Base-by-base conservation (phyloP, 106 monocot species). In the Agapanthus africanus region DNA sequence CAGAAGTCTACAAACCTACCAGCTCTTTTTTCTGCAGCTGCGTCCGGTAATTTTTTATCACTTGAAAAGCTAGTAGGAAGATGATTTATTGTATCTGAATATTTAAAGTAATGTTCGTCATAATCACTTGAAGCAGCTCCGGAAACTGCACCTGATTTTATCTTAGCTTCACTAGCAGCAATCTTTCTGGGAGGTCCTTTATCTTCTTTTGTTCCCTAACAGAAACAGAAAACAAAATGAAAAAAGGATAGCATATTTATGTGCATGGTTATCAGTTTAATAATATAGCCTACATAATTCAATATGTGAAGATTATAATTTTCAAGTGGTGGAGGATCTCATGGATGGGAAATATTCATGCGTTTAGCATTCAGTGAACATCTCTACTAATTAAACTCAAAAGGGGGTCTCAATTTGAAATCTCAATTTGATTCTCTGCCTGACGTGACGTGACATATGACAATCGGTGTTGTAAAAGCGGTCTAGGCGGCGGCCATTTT, bases 11-110 rank as follows among this genome's bases (percentile, higher is more conserved):
- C 30, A 46, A 41, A 33, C 56, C 1, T 81, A 99, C 99, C 79
- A 90, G 77, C 6, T 99, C 93, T 61, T 90, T 99, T 99, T 67
- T 99, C 93, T 71, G 99, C 87, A 66, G 70, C 41, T 13, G 90
- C 93, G 74, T 84, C 85, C 46, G 90, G 93, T 63, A 81, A 11
- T 56, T 36, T 77, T 70, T 87, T 85, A 25, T 88, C 84, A 46
- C 67, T 40, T 10, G 74, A 68, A 16, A 76, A 72, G 33, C 63
- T 68, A 34, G 67, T 37, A 4, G 77, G 73, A 39, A 78, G 25
- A 34, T 64, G 37, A n/a, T 49, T 57, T 13, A 41, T 31, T 67
- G 70, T 22, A 69, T 72, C 65, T 14, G 69, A 62, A 67, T 77
- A 82, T 41, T 37, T 80, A 39, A 71, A 70, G 72, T 73, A 70